A percentile compares a stretch with the other conserved stretches of the same genome.
Evolutionary conservation across 495 filamentous ascomycete genomes (phyloP).

Genomic region (Viridothelium virens): DNA sequence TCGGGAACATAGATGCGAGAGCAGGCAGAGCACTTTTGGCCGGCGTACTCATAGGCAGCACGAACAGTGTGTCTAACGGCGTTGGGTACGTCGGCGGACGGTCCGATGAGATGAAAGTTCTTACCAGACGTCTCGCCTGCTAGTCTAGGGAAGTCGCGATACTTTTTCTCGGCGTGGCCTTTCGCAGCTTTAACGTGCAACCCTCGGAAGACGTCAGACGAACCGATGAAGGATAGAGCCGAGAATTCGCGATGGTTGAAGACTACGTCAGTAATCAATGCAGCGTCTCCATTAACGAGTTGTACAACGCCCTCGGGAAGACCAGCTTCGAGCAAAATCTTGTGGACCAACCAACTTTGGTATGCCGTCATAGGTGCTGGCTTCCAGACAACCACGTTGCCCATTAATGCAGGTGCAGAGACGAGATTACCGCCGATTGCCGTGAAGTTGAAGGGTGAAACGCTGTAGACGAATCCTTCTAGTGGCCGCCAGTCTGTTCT

Average conservation of each 20-base stretch:
- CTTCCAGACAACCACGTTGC: conserved; percentile 87
- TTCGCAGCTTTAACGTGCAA: conserved; percentile 64
- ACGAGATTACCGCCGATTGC: conserved; percentile 70
- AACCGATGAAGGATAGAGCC: conserved; percentile 73
- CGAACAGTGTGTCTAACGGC: conserved; percentile 75
- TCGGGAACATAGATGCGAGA: conserved; percentile 67
- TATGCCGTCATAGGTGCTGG: conserved; percentile 71
- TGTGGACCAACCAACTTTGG: conserved; percentile 66
- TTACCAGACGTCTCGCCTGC: conserved; percentile 86
- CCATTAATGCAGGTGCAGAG: conserved; percentile 45
- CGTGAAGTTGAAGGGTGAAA: conserved; percentile 87
- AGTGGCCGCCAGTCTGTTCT: conserved; percentile 74
- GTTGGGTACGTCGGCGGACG: conserved; percentile 64
- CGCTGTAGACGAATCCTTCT: conserved; percentile 80
- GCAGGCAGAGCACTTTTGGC: conserved; percentile 81
- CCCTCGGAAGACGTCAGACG: conserved; percentile 70
- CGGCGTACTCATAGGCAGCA: conserved; percentile 83
- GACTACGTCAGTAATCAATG: conserved; percentile 60
- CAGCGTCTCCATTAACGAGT: conserved; percentile 72
- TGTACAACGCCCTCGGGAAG: conserved; percentile 74
- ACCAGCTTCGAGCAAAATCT: conserved; percentile 81
- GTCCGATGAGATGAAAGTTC: conserved; percentile 82
- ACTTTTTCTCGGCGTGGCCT: conserved; percentile 59
- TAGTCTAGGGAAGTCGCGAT: conserved; percentile 68
- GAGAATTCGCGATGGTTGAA: conserved; percentile 64